These are phyloP conservation scores for Fistulifera pelliculosa DNA, from an alignment of 108 stramenopile genomes.

Conservation along the genomic window DNA sequence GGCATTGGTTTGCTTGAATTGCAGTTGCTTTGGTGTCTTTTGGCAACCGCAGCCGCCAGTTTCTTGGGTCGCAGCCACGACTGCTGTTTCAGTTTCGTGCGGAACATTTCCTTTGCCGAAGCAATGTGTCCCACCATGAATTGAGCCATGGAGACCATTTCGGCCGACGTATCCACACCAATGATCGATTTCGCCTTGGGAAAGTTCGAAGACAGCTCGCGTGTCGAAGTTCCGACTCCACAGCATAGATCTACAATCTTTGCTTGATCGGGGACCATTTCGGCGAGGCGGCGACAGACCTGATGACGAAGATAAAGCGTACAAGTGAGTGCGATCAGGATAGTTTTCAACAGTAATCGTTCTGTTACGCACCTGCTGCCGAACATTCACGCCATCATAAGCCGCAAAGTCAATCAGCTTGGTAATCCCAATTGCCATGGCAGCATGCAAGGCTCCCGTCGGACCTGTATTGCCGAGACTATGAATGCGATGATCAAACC, in stretches of 20 bases:
- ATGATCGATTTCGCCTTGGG: conserved; percentile 48
- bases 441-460: conserved; percentile 51
- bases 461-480: conserved; percentile 31
- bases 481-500: conserved; percentile 32
- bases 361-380: conserved; percentile 26
- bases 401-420: conserved; percentile 65
- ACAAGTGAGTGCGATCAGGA: too few relatives aligned
- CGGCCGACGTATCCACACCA: conserved; percentile 62
- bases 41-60: not conserved
- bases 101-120: too few relatives aligned
- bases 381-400: conserved; percentile 62
- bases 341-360: too few relatives aligned
- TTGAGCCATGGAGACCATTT: conserved; percentile 74
- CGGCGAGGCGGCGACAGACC: not conserved
- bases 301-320: too few relatives aligned
- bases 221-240: conserved; percentile 76
- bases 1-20: conserved; percentile 39
- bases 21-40: conserved; percentile 1
- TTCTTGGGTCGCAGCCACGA: not conserved
- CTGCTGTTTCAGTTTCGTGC: not conserved
- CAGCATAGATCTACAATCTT: conserved; percentile 66
- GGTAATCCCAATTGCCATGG: conserved; percentile 69
- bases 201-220: conserved; percentile 59
- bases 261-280: conserved; percentile 27
- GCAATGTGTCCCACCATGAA: conserved; percentile 16